Conservation (phyloP, 495 filamentous ascomycete species). For the Trichocladium uniseriatum region DNA sequence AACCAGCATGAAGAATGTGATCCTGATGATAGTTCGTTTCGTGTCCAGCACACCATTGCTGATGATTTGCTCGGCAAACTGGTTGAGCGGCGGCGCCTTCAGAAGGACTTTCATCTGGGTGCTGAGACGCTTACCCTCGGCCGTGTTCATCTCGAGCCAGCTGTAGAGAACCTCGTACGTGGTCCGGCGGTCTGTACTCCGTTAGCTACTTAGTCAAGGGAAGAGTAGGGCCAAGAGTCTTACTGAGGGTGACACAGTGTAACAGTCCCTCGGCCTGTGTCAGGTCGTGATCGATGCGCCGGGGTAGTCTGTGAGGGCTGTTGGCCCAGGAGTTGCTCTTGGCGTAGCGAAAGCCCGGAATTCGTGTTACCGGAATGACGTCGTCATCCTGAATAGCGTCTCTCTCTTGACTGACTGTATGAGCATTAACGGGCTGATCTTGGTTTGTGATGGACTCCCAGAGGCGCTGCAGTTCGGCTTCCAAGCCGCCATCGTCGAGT, state of each 20-base stretch:
- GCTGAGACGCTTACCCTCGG: slow-evolving; percentile 4
- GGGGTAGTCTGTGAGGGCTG: slow-evolving; percentile 1
- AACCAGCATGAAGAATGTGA: slow-evolving; percentile 10
- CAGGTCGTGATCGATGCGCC: slow-evolving; percentile 8
- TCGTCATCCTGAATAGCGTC: background rate
- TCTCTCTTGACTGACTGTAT: slow-evolving; percentile 5
- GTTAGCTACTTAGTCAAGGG: slow-evolving; percentile 1
- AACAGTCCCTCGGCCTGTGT: background rate
- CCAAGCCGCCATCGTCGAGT: slow-evolving; percentile 3
- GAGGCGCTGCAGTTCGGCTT: slow-evolving; percentile 9
- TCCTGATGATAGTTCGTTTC: slow-evolving; percentile 3
- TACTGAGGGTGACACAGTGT: slow-evolving; percentile 14
- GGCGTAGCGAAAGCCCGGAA: slow-evolving; percentile 17
- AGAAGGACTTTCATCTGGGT: slow-evolving; percentile 7
- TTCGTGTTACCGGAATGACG: background rate
- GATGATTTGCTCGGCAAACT: background rate
- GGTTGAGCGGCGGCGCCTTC: background rate
- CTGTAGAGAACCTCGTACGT: slow-evolving; percentile 7
- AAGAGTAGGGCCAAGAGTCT: background rate
- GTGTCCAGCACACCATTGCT: background rate
- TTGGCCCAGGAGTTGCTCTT: background rate
- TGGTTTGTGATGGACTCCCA: background rate
- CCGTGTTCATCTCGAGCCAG: slow-evolving; percentile 6
- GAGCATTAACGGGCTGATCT: slow-evolving; percentile 17
- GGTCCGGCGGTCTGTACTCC: slow-evolving; percentile 5